A percentile compares a stretch with the other conserved stretches of the same genome.
Conservation (phyloP, 1,139 yeast species). For the Kurtzmaniella quercitrusa region DNA sequence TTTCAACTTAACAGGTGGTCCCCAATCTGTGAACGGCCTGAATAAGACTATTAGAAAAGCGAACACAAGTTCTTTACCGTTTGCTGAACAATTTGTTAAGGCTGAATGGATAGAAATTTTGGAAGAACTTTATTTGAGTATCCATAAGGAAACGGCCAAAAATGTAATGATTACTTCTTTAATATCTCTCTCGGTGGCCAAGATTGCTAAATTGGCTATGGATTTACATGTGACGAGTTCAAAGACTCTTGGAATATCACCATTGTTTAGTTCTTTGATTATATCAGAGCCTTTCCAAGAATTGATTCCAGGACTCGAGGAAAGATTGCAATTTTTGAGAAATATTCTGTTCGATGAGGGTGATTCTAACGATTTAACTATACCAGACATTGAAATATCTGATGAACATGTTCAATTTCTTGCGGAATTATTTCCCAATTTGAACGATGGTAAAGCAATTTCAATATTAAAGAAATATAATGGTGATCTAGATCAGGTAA, state of each 20-base stretch:
- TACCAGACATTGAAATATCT: background rate
- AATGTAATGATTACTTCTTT: constrained; percentile 51
- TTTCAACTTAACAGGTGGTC: constrained; percentile 7
- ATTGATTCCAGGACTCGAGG: constrained; percentile 47
- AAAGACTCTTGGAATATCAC: constrained; percentile 40
- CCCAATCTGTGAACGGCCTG: constrained; percentile 3
- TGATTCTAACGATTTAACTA: background rate
- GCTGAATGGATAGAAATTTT: constrained; percentile 53
- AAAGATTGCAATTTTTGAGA: constrained; percentile 40
- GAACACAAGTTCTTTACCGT: constrained; percentile 21
- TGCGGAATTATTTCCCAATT: constrained; percentile 56
- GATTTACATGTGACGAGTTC: constrained; percentile 42
- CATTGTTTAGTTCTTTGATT: constrained; percentile 52
- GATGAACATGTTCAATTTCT: constrained; percentile 34
- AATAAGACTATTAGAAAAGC: constrained; percentile 16
- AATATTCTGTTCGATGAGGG: constrained; percentile 11
- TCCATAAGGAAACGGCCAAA: constrained; percentile 41
- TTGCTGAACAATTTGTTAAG: constrained; percentile 53
- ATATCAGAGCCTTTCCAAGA: constrained; percentile 40
- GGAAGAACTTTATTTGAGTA: constrained; percentile 53
- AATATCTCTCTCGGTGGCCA: constrained; percentile 43
- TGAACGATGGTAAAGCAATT: constrained; percentile 41
- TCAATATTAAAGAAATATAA: constrained; percentile 44
- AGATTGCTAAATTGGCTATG: constrained; percentile 36
- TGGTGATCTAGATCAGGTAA: constrained; percentile 54